phyloP scores from a whole-genome alignment of 495 filamentous ascomycete genomes.

The Penicillium argentinense region DNA sequence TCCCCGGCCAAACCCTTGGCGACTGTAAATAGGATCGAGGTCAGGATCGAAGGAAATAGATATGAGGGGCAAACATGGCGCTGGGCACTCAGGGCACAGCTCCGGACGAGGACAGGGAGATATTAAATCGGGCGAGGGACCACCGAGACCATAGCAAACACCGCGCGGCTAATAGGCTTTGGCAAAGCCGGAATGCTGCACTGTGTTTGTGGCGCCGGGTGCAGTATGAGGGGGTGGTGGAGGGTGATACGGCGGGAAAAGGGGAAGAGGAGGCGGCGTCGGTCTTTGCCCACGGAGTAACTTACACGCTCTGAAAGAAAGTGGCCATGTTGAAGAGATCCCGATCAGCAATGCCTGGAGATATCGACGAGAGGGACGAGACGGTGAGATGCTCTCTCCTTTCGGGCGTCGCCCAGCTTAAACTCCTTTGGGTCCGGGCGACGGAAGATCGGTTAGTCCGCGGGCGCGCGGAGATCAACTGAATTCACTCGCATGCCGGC shows the following conservation, averaged over 20 bases:
- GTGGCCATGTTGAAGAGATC: conserved; percentile 61
- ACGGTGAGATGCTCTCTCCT: conserved; percentile 17
- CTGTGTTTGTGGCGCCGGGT: conserved; percentile 25
- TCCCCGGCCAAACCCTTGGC: conserved; percentile 53
- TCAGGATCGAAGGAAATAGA: conserved; percentile 1
- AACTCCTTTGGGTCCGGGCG: conserved; percentile 6
- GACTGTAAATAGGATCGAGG: conserved; percentile 28
- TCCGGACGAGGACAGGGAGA: neutral
- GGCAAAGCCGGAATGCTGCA: conserved; percentile 14
- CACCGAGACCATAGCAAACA: neutral
- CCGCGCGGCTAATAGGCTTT: conserved; percentile 12
- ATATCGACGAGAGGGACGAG: conserved; percentile 8
- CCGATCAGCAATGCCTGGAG: neutral
- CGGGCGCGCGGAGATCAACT: too few relatives aligned
- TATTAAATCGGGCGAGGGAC: neutral
- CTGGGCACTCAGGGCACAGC: conserved; percentile 1
- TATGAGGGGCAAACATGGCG: conserved; percentile 6
- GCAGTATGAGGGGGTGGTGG: conserved; percentile 28
- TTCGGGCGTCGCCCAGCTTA: conserved; percentile 9
- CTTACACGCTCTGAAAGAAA: conserved; percentile 80
- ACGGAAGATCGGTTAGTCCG: conserved; percentile 19
- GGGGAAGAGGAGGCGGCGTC: conserved; percentile 12
- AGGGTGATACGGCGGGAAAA: conserved; percentile 11
- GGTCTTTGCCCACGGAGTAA: too few relatives aligned
- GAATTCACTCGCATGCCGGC: too few relatives aligned